These are phyloP conservation scores for Capsicum chinense DNA, from an alignment of 257 asterid species.

Conservation along the genomic window DNA sequence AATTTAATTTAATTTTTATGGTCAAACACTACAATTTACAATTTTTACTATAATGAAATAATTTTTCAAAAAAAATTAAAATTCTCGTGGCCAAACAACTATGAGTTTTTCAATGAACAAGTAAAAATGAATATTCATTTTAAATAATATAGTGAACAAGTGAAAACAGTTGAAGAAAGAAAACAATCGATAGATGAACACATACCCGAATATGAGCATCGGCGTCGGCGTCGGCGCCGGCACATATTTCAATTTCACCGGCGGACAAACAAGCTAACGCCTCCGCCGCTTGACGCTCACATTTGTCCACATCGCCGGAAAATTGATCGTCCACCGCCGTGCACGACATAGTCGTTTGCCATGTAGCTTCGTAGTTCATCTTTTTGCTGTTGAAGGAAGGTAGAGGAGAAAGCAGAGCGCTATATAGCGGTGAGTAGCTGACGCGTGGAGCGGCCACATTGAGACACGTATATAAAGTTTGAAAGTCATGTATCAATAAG, in stretches of 20 bases:
- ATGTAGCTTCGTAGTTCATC: neutral
- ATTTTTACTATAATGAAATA: no score
- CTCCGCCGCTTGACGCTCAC: slow-evolving; percentile 64
- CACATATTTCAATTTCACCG: neutral
- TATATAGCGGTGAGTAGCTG: neutral
- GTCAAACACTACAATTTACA: no score
- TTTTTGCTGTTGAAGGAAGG: no score
- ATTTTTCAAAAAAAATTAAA: no score
- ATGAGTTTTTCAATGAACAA: no score
- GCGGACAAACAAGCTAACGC: slow-evolving; percentile 52
- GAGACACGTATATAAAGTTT: neutral
- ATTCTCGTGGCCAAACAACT: no score
- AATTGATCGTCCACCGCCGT: slow-evolving; percentile 21
- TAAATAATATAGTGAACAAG: no score
- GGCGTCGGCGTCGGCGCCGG: neutral
- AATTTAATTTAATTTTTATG: no score
- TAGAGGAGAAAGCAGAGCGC: neutral
- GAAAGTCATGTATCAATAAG: neutral
- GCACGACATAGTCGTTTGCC: neutral
- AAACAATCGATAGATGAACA: no score
- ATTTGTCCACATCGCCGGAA: slow-evolving; percentile 31
- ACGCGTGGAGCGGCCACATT: slow-evolving; percentile 2
- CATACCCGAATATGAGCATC: neutral
- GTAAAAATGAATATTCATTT: no score
- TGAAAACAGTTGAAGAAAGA: no score